Conservation (phyloP, 2,329 filamentous ascomycete species). For the Blastomyces emzantsi region DNA sequence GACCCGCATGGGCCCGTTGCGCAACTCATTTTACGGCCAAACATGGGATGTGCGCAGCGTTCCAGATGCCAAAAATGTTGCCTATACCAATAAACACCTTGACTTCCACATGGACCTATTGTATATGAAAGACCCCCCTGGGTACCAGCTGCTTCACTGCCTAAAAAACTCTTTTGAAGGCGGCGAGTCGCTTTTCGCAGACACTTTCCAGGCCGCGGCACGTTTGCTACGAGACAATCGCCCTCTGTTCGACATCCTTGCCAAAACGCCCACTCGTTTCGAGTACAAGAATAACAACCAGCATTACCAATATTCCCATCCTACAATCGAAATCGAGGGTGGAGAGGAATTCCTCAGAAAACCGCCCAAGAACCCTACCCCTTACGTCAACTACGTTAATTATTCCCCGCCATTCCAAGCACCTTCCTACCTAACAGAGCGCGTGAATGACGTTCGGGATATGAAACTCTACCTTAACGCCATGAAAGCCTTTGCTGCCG, state of each 20-base stretch:
- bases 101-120: slow-evolving; percentile 90
- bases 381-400: slow-evolving; percentile 40
- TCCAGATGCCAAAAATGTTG: slow-evolving; percentile 78
- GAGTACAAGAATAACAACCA: slow-evolving; percentile 59
- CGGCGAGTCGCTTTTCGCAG: slow-evolving; percentile 79
- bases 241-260: slow-evolving; percentile 31
- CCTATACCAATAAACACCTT: slow-evolving; percentile 73
- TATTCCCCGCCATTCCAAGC: slow-evolving; percentile 79
- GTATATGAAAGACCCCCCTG: slow-evolving; percentile 71
- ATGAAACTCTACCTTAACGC: slow-evolving; percentile 31
- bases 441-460: slow-evolving; percentile 17
- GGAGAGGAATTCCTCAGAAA: slow-evolving; percentile 12
- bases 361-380: not conserved
- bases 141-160: slow-evolving; percentile 82
- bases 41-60: slow-evolving; percentile 86
- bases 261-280: slow-evolving; percentile 45
- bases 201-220: slow-evolving; percentile 55
- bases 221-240: slow-evolving; percentile 16
- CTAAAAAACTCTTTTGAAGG: slow-evolving; percentile 69
- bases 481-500: slow-evolving; percentile 49
- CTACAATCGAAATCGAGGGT: slow-evolving; percentile 43
- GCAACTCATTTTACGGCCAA: slow-evolving; percentile 81
- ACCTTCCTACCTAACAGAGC: slow-evolving; percentile 28
- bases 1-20: slow-evolving; percentile 63
- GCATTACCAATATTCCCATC: slow-evolving; percentile 51